These are phyloP conservation scores for Aspergillus unguis DNA, from an alignment of 2,329 filamentous ascomycete genomes.

Conservation along the genomic window DNA sequence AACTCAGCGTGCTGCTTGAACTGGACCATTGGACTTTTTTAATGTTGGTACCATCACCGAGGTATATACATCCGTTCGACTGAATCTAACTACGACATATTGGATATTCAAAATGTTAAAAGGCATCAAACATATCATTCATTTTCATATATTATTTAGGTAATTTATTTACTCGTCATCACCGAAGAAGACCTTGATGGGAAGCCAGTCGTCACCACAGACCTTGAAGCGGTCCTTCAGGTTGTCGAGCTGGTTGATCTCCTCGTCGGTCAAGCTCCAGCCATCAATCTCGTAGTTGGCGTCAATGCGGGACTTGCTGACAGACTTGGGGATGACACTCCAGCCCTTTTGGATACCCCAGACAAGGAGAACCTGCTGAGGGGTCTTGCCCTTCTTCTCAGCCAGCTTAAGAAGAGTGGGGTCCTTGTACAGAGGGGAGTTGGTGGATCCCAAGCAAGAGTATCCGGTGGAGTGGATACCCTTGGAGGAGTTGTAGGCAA, in stretches of 20 bases:
- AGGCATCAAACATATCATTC: neutral
- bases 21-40: too few relatives aligned
- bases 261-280: slow-evolving; percentile 69
- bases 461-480: slow-evolving; percentile 56
- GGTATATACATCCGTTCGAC: too few relatives aligned
- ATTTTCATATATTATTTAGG: slow-evolving; percentile 1
- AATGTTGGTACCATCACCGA: too few relatives aligned
- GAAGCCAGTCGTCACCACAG: slow-evolving; percentile 68
- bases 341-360: slow-evolving; percentile 81
- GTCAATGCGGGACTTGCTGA: slow-evolving; percentile 69
- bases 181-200: slow-evolving; percentile 76
- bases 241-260: slow-evolving; percentile 65
- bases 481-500: slow-evolving; percentile 51
- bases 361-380: slow-evolving; percentile 55
- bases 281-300: slow-evolving; percentile 74
- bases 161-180: slow-evolving; percentile 64
- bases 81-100: too few relatives aligned
- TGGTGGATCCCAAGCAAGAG: slow-evolving; percentile 55
- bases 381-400: slow-evolving; percentile 54
- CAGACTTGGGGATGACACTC: slow-evolving; percentile 82
- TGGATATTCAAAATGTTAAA: too few relatives aligned
- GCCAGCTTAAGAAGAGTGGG: slow-evolving; percentile 51
- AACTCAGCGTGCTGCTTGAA: too few relatives aligned
- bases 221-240: slow-evolving; percentile 78
- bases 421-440: slow-evolving; percentile 55